Conservation (phyloP, 1,284 basidiomycete species). For the Apiotrichum montevideense region DNA sequence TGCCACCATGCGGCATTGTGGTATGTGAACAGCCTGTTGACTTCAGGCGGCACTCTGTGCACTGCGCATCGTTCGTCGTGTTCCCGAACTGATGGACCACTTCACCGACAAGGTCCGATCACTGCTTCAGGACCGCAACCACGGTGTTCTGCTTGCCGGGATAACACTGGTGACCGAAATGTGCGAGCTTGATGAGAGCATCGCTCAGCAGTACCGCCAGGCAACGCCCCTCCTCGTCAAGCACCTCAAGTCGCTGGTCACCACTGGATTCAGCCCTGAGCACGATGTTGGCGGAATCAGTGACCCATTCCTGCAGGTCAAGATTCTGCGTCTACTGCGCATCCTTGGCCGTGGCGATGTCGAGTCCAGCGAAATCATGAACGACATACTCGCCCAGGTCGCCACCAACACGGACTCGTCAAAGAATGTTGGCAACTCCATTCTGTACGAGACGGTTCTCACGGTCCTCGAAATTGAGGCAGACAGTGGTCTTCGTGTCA, state of each 20-base stretch:
- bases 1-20: no score
- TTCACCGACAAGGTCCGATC: conserved; percentile 84
- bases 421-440: conserved; percentile 98
- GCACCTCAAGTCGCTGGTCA: conserved; percentile 90
- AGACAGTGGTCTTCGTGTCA: conserved; percentile 88
- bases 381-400: conserved; percentile 94
- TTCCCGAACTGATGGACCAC: conserved; percentile 92
- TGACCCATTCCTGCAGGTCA: conserved; percentile 97
- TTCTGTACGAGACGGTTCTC: conserved; percentile 95
- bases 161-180: conserved; percentile 95
- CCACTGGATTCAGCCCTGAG: conserved; percentile 96
- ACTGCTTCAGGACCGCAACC: conserved; percentile 90
- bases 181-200: conserved; percentile 69
- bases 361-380: conserved; percentile 91
- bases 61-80: conserved; percentile 91
- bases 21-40: background rate
- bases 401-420: conserved; percentile 97
- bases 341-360: conserved; percentile 79
- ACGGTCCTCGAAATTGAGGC: conserved; percentile 98
- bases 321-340: conserved; percentile 87
- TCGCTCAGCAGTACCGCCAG: conserved; percentile 84
- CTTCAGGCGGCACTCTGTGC: conserved; percentile 87
- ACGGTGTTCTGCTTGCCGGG: conserved; percentile 88
- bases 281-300: conserved; percentile 99
- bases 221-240: conserved; percentile 90